A percentile compares a stretch with the other conserved stretches of the same genome.
phyloP scores from a whole-genome alignment of 2,329 filamentous ascomycete species.

The Pseudogymnoascus sp. region DNA sequence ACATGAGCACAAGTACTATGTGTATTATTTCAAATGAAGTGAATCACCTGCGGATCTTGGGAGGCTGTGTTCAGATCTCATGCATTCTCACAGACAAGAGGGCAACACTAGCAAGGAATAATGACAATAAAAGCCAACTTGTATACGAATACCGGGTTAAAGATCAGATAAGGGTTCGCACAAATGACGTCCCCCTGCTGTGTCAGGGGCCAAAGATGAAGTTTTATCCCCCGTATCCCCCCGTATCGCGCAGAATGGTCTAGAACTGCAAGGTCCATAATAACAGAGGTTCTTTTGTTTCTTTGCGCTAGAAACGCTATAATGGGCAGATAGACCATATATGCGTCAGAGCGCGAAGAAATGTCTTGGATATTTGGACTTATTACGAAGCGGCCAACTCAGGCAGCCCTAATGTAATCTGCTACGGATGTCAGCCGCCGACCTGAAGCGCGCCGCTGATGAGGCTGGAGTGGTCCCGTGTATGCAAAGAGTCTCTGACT shows the following conservation, averaged over 20 bases:
- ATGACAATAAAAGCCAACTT: not conserved
- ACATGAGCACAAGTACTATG: conserved; percentile 5
- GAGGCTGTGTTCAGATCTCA: not conserved
- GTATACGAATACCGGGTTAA: not conserved
- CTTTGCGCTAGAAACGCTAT: not conserved
- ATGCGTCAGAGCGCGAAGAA: not conserved
- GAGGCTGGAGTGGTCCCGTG: not conserved
- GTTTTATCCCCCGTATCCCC: not conserved
- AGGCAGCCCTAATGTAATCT: not conserved
- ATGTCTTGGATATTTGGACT: not conserved
- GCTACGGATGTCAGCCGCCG: conserved; percentile 1
- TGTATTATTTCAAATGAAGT: not conserved
- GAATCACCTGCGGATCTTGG: conserved; percentile 6
- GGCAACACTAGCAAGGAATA: not conserved
- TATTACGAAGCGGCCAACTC: not conserved
- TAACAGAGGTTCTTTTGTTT: not conserved
- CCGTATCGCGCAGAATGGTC: not conserved
- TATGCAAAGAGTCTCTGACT: conserved; percentile 9
- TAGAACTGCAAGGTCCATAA: not conserved
- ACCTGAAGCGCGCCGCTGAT: not conserved
- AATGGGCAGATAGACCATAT: not conserved
- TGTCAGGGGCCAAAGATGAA: conserved; percentile 5
- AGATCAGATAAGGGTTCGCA: conserved; percentile 2
- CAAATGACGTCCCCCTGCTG: not conserved
- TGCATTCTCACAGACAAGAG: not conserved